Conservation (phyloP, 768 basidiomycete species). For the Rhizopogon vinicolor region DNA sequence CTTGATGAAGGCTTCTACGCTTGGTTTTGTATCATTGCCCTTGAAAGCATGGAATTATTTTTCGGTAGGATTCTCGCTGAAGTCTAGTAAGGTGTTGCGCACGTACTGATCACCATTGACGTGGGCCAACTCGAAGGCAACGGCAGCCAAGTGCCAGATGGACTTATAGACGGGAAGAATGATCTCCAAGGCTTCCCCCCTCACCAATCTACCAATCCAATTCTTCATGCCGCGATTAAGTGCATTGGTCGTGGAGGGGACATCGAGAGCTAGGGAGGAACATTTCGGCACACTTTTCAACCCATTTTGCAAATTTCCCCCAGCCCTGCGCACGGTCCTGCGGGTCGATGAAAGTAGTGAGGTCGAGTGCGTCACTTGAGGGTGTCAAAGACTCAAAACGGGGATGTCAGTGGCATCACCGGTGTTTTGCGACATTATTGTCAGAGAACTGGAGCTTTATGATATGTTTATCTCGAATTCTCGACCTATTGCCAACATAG, state of each 20-base stretch:
- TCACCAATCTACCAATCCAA: constrained; percentile 30
- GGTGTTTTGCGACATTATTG: too few species aligned
- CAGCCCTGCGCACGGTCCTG: not conserved
- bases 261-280: constrained; percentile 21
- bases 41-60: constrained; percentile 11
- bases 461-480: too few species aligned
- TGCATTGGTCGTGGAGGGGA: constrained; percentile 32
- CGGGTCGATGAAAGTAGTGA: not conserved
- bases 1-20: constrained; percentile 20
- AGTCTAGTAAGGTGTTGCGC: constrained; percentile 29
- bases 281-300: not conserved
- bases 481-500: too few species aligned
- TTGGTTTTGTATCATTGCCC: constrained; percentile 8
- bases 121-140: constrained; percentile 29
- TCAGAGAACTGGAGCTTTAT: too few species aligned
- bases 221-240: constrained; percentile 39
- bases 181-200: constrained; percentile 38
- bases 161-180: constrained; percentile 60
- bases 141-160: constrained; percentile 56
- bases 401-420: too few species aligned
- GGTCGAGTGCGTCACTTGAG: too few species aligned
- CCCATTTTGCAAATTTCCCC: not conserved
- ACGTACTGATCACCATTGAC: constrained; percentile 18
- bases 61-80: constrained; percentile 27
- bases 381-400: too few species aligned